These are phyloP conservation scores for Neurospora sp. DNA, from an alignment of 495 filamentous ascomycete species.

Conservation along the genomic window DNA sequence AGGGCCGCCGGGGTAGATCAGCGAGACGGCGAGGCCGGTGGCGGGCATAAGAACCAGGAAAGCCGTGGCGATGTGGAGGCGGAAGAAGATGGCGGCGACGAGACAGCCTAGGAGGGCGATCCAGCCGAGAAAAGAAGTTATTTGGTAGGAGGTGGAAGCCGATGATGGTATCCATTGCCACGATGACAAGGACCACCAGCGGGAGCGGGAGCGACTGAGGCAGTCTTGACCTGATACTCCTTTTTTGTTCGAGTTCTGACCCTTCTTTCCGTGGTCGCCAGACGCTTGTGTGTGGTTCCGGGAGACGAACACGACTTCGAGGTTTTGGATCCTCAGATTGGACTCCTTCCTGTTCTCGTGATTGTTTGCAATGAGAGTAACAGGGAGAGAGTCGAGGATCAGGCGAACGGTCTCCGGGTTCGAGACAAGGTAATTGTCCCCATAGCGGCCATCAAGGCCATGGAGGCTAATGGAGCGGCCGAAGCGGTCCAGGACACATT, in stretches of 20 bases:
- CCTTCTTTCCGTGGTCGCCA: too few species aligned
- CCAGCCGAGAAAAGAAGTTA: not conserved
- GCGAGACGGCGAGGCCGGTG: not conserved
- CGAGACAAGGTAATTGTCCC: too few species aligned
- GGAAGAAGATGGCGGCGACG: not conserved
- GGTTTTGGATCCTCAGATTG: not conserved
- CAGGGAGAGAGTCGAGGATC: not conserved
- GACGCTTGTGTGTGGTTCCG: not conserved
- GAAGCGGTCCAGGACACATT: too few species aligned
- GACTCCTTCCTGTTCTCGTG: not conserved
- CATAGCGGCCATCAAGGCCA: too few species aligned
- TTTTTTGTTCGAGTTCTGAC: too few species aligned
- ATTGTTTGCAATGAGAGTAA: not conserved
- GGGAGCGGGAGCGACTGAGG: too few species aligned
- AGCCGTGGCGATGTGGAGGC: not conserved
- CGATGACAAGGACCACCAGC: not conserved
- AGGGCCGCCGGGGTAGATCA: not conserved
- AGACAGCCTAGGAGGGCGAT: not conserved
- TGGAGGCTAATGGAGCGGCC: too few species aligned
- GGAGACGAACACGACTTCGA: not conserved
- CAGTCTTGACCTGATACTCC: too few species aligned
- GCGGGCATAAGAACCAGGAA: not conserved
- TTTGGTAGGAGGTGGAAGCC: not conserved
- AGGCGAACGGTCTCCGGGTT: not conserved
- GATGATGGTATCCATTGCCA: too few species aligned